Conservation (phyloP, 139 green algal species). For the Micromonas commoda region DNA sequence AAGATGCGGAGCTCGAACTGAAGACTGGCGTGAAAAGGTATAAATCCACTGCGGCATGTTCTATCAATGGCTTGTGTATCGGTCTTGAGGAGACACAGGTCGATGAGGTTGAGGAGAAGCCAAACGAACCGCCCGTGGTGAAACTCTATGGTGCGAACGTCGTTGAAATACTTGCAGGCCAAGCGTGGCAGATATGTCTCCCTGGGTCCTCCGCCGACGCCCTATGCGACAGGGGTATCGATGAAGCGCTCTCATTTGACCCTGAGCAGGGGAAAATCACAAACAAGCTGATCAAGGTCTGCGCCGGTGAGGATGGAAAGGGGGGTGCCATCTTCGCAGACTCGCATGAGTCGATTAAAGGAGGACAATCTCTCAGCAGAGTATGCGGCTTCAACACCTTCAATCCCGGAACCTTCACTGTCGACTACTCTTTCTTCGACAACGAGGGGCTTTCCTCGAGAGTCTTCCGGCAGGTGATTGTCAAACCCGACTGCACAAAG, state of each 20-base stretch:
- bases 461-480: background rate
- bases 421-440: background rate
- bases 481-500: background rate
- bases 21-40: background rate
- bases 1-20: background rate
- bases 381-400: background rate
- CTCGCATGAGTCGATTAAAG: no score
- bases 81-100: no score
- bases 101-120: background rate
- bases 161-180: background rate
- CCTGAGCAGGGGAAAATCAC: no score
- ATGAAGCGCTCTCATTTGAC: background rate
- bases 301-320: no score
- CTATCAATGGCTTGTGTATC: background rate
- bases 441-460: background rate
- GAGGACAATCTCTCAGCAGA: no score
- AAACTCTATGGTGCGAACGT: background rate
- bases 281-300: background rate
- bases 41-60: background rate
- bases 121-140: background rate
- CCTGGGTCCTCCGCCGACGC: no score
- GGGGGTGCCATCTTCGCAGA: no score
- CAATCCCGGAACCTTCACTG: background rate
- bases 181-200: background rate
- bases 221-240: background rate